A percentile compares a stretch with the other conserved stretches of the same genome.
Evolutionary conservation across 2,329 filamentous ascomycete genomes (phyloP).

Genomic region (Parasarocladium wereldwijsianum): DNA sequence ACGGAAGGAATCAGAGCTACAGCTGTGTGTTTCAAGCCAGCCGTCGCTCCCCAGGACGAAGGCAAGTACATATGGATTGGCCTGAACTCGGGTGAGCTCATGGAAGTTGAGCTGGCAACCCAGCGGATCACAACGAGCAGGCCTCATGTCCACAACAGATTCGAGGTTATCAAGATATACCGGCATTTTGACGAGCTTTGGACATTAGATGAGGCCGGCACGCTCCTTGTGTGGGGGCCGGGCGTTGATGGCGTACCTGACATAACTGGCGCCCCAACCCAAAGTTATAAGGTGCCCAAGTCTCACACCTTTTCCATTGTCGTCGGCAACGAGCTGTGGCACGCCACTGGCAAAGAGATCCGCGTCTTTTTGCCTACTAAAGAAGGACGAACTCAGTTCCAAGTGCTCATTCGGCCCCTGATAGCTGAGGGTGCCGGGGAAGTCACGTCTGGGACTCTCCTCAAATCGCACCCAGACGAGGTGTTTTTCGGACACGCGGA

Average conservation of each 20-base stretch:
- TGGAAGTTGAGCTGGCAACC: constrained; percentile 71
- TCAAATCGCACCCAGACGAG: constrained; percentile 60
- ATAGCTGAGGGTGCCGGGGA: constrained; percentile 64
- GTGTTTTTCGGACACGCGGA: constrained; percentile 87
- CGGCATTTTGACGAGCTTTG: constrained; percentile 82
- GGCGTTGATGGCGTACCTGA: constrained; percentile 59
- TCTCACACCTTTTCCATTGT: constrained; percentile 83
- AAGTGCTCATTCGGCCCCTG: constrained; percentile 58
- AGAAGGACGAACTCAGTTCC: constrained; percentile 55
- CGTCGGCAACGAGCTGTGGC: constrained; percentile 74
- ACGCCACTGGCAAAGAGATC: constrained; percentile 76
- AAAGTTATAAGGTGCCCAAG: constrained; percentile 63
- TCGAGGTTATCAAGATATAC: constrained; percentile 72
- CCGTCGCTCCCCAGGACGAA: constrained; percentile 61
- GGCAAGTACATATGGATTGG: constrained; percentile 79
- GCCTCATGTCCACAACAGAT: constrained; percentile 57
- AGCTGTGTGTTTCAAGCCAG: constrained; percentile 74
- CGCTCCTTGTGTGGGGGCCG: constrained; percentile 74
- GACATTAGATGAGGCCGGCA: constrained; percentile 83
- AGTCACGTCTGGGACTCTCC: constrained; percentile 67
- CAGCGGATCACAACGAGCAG: constrained; percentile 57
- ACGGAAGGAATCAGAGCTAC: constrained; percentile 75
- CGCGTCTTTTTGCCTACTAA: constrained; percentile 65
- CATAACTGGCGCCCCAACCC: constrained; percentile 53
- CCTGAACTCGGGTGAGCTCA: constrained; percentile 73